Conservation (phyloP, 192 early-diverging fungal genomes). For the Haplosporangium gracile region DNA sequence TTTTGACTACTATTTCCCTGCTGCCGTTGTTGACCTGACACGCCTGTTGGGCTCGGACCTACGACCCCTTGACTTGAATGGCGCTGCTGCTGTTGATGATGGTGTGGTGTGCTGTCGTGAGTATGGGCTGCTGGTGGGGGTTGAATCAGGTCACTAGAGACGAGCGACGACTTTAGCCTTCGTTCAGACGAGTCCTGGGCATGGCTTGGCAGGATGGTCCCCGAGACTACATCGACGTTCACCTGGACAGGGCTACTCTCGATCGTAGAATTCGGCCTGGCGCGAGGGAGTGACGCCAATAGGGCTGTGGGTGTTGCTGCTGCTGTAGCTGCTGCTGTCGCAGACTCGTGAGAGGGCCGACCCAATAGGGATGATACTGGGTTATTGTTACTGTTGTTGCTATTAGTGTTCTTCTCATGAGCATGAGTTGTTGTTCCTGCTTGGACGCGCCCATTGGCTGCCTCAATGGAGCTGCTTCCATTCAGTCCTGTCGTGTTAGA, state of each 20-base stretch:
- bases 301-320: slow-evolving; percentile 11
- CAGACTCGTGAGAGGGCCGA: slow-evolving; percentile 13
- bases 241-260: slow-evolving; percentile 32
- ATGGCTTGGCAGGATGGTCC: slow-evolving; percentile 32
- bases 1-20: background rate
- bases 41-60: slow-evolving; percentile 11
- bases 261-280: background rate
- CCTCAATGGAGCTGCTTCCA: slow-evolving; percentile 5
- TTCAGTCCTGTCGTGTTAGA: background rate
- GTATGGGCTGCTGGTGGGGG: slow-evolving; percentile 39
- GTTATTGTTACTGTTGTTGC: slow-evolving; percentile 3
- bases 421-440: background rate
- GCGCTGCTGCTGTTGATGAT: slow-evolving; percentile 15
- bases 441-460: background rate
- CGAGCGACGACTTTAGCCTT: slow-evolving; percentile 37
- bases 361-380: background rate
- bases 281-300: slow-evolving; percentile 6
- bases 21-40: background rate
- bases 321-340: background rate
- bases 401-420: background rate
- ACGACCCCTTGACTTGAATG: slow-evolving; percentile 5
- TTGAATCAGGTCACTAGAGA: slow-evolving; percentile 30
- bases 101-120: slow-evolving; percentile 23
- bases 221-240: slow-evolving; percentile 37
- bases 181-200: slow-evolving; percentile 33